phyloP scores from a whole-genome alignment of 2,329 filamentous ascomycete species.

The Paraconiothyrium brasiliense region DNA sequence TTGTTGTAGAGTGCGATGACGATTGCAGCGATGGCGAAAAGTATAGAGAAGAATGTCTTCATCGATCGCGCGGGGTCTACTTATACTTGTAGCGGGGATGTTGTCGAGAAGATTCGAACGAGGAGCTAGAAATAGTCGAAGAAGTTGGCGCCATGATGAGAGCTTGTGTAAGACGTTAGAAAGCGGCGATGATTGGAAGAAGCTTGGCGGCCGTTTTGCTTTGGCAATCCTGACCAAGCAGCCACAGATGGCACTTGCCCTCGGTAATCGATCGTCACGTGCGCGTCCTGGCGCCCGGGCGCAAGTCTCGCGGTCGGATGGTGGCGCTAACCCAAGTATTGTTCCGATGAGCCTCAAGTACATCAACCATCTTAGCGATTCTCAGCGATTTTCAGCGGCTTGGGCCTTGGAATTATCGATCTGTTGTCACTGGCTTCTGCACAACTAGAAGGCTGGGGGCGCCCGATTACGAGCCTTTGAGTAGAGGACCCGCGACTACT shows the following conservation, averaged over 20 bases:
- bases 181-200: conserved; percentile 26
- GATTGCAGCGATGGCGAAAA: conserved; percentile 55
- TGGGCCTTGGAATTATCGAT: no score
- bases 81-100: conserved; percentile 41
- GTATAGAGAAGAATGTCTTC: conserved; percentile 52
- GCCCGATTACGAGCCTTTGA: no score
- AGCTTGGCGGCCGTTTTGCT: conserved; percentile 19
- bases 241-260: conserved; percentile 2
- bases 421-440: no score
- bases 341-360: no score
- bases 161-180: conserved; percentile 41
- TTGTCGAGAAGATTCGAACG: conserved; percentile 45
- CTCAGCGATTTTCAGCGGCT: no score
- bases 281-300: neutral
- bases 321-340: neutral
- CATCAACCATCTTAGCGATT: no score
- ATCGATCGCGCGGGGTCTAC: conserved; percentile 41
- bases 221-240: conserved; percentile 36
- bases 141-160: conserved; percentile 29
- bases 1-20: conserved; percentile 49
- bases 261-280: conserved; percentile 8
- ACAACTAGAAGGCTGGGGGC: no score
- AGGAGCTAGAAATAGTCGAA: conserved; percentile 19
- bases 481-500: no score
- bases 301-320: neutral